These are phyloP conservation scores for Trametes coccinea DNA, from an alignment of 768 basidiomycete species.

Conservation along the genomic window DNA sequence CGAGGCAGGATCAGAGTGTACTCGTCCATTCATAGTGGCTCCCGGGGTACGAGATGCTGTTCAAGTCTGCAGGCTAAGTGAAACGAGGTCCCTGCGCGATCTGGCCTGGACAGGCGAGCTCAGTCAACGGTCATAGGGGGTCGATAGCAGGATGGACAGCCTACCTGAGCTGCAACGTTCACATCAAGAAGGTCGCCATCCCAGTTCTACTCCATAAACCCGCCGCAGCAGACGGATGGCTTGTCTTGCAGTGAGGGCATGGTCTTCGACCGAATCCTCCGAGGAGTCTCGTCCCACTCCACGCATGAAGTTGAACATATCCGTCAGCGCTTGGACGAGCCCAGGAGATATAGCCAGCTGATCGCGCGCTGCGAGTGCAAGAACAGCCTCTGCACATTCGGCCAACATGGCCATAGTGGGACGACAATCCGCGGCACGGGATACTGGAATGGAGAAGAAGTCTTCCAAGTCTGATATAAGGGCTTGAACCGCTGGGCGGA, in stretches of 20 bases:
- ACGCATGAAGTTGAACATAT: background rate
- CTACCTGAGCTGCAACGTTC: background rate
- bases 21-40: no score
- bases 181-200: background rate
- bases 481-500: slow-evolving; percentile 5
- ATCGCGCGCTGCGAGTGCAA: slow-evolving; percentile 9
- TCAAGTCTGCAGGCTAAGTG: no score
- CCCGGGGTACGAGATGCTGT: no score
- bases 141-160: background rate
- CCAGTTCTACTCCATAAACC: slow-evolving; percentile 1
- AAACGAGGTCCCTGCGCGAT: no score
- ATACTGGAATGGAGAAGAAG: slow-evolving; percentile 11
- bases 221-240: slow-evolving; percentile 6
- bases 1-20: no score
- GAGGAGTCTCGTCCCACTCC: background rate
- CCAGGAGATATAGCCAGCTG: background rate
- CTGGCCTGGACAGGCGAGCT: no score
- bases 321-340: slow-evolving; percentile 6
- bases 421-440: slow-evolving; percentile 10
- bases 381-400: slow-evolving; percentile 13
- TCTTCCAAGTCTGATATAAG: slow-evolving; percentile 5
- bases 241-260: background rate
- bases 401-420: slow-evolving; percentile 15
- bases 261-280: background rate
- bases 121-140: no score